phyloP scores from a whole-genome alignment of 2,329 filamentous ascomycete genomes.

The Dactylonectria macrodidyma region DNA sequence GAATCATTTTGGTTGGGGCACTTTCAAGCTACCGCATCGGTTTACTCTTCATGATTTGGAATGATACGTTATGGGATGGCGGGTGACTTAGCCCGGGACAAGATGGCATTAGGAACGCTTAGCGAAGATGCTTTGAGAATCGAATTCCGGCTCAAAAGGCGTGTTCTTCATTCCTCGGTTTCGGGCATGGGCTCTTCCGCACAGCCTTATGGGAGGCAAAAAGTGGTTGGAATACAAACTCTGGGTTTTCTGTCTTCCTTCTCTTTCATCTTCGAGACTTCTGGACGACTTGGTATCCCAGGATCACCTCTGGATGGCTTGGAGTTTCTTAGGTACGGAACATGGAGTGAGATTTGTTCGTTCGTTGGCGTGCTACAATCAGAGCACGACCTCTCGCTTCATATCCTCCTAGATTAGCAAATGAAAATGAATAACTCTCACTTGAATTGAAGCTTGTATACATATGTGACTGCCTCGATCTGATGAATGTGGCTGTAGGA shows the following conservation, averaged over 20 bases:
- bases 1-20: conserved; percentile 37
- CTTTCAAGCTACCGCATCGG: conserved; percentile 35
- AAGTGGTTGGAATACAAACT: conserved; percentile 29
- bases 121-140: conserved; percentile 12
- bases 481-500: too few relatives aligned
- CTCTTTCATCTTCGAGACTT: conserved; percentile 19
- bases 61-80: conserved; percentile 37
- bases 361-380: conserved; percentile 20
- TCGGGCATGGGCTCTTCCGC: background rate
- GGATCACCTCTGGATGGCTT: conserved; percentile 22
- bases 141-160: conserved; percentile 8
- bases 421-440: conserved; percentile 35
- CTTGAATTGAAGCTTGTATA: background rate
- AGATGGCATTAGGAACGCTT: conserved; percentile 13
- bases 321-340: conserved; percentile 21
- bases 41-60: conserved; percentile 43
- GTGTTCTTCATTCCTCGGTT: conserved; percentile 1
- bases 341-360: conserved; percentile 21
- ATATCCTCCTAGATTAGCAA: conserved; percentile 31
- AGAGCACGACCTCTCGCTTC: conserved; percentile 26
- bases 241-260: conserved; percentile 10
- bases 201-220: conserved; percentile 23
- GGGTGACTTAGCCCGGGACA: conserved; percentile 17
- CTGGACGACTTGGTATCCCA: conserved; percentile 12
- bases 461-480: background rate